Conservation (phyloP, 2,329 filamentous ascomycete genomes). For the Talaromyces amestolkiae region DNA sequence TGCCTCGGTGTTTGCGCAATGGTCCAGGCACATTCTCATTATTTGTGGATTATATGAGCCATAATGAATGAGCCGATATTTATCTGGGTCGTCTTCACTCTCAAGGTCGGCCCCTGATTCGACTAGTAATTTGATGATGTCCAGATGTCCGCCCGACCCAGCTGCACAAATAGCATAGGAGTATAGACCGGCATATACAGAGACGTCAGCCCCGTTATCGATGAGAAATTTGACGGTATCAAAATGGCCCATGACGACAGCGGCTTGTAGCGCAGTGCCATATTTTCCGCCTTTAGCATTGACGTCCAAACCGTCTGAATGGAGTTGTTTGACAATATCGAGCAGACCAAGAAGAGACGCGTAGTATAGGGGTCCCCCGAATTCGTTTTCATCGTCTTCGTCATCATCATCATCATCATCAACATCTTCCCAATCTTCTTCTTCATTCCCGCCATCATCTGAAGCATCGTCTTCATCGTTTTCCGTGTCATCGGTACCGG, state of each 20-base stretch:
- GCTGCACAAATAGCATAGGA: neutral
- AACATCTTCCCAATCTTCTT: neutral
- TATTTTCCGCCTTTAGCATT: neutral
- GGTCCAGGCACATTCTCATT: neutral
- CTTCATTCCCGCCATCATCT: neutral
- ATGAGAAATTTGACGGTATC: neutral
- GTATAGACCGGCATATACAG: neutral
- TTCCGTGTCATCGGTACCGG: neutral
- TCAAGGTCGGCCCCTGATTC: neutral
- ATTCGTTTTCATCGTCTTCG: neutral
- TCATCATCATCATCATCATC: neutral
- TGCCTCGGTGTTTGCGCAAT: neutral
- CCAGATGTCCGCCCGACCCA: neutral
- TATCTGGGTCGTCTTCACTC: neutral
- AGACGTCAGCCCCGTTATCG: neutral
- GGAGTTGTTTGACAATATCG: neutral
- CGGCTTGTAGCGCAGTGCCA: neutral
- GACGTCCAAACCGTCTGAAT: neutral
- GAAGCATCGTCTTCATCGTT: neutral
- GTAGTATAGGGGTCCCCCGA: neutral
- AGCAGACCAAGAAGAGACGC: neutral
- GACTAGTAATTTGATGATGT: neutral
- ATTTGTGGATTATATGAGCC: neutral
- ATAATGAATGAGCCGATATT: neutral
- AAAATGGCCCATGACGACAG: neutral